Evolutionary conservation across 106 monocot species (phyloP).

Genomic region (Apostasia shenzhenica): DNA sequence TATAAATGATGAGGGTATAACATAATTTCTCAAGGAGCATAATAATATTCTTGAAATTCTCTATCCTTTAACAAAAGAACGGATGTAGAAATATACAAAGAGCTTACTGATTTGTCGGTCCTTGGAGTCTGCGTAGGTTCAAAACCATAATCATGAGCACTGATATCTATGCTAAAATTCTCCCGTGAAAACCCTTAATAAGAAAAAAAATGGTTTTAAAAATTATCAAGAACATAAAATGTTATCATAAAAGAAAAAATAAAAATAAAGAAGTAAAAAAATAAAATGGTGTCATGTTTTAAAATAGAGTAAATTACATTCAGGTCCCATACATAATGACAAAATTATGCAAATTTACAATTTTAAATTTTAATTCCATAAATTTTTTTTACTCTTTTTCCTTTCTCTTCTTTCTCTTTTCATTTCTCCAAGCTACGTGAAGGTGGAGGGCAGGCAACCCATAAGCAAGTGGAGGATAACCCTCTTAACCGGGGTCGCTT

Average conservation of each 20-base stretch:
- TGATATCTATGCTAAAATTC: slow-evolving; percentile 59
- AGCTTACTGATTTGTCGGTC: slow-evolving; percentile 91
- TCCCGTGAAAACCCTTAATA: slow-evolving; percentile 69
- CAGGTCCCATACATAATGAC: not conserved
- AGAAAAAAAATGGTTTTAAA: slow-evolving; percentile 4
- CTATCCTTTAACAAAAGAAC: not conserved
- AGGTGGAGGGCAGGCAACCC: too few relatives aligned
- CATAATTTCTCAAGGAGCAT: too few relatives aligned
- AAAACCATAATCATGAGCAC: slow-evolving; percentile 74
- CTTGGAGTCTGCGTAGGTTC: slow-evolving; percentile 88
- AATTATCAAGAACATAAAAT: not conserved
- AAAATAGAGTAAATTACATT: not conserved
- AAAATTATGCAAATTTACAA: not conserved
- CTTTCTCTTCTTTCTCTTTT: too few relatives aligned
- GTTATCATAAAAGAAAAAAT: not conserved
- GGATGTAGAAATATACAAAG: not conserved
- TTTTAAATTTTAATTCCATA: not conserved
- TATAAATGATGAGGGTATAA: too few relatives aligned
- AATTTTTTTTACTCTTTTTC: not conserved
- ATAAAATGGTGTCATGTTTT: not conserved
- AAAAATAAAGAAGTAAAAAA: not conserved
- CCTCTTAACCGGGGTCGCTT: too few relatives aligned
- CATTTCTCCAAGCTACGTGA: too few relatives aligned
- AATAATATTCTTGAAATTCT: too few relatives aligned
- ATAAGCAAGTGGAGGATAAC: too few relatives aligned